Conservation (phyloP, 441 rosid species). For the Erysimum pusillum region DNA sequence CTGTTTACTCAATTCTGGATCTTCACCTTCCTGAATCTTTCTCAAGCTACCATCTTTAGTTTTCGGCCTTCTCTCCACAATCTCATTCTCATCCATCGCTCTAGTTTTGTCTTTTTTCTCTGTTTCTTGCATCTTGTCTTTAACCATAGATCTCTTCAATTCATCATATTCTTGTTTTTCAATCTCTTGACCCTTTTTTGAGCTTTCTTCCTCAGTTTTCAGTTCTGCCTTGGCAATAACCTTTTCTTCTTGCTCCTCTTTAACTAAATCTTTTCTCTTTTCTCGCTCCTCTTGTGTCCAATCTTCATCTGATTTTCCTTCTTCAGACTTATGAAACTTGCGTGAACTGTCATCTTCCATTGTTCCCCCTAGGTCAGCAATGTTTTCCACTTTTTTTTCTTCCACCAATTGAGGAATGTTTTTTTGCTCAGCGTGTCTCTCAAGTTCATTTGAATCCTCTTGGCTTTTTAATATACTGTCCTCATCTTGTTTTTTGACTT, state of each 20-base stretch:
- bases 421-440: constrained; percentile 1
- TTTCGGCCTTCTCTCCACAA: constrained; percentile 16
- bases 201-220: constrained; percentile 6
- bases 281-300: constrained; percentile 5
- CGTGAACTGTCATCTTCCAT: constrained; percentile 11
- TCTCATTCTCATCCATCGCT: constrained; percentile 2
- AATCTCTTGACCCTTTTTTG: not conserved
- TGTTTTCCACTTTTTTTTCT: constrained; percentile 1
- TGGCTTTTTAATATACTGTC: constrained; percentile 16
- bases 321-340: constrained; percentile 19
- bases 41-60: constrained; percentile 25
- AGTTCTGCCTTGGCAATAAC: not conserved
- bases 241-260: not conserved
- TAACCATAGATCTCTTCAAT: constrained; percentile 11
- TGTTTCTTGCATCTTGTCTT: constrained; percentile 54
- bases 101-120: constrained; percentile 25
- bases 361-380: not conserved
- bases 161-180: not conserved
- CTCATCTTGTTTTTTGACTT: constrained; percentile 27
- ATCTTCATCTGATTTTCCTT: constrained; percentile 28
- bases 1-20: not conserved
- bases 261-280: not conserved
- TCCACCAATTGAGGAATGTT: not conserved
- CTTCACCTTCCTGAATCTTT: constrained; percentile 27
- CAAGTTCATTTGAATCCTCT: constrained; percentile 17